Evolutionary conservation across 129 eudicot species (phyloP).

Genomic region (Chrysanthemum lavandulifolium): DNA sequence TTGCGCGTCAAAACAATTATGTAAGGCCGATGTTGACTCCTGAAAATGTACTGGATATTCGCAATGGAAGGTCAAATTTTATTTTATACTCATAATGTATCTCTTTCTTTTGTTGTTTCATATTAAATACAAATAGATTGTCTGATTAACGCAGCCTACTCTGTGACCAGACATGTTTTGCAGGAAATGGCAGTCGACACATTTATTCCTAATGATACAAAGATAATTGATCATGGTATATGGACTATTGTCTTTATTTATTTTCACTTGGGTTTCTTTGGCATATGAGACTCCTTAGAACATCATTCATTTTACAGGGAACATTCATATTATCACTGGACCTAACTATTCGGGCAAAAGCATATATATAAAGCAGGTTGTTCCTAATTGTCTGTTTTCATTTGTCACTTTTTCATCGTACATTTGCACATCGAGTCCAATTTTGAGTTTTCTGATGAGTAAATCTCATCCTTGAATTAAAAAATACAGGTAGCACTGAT

Average conservation of each 20-base stretch:
- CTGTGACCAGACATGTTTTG: constrained; percentile 77
- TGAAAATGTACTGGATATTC: constrained; percentile 72
- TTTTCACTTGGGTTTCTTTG: constrained; percentile 16
- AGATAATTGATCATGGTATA: constrained; percentile 65
- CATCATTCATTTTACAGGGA: constrained; percentile 50
- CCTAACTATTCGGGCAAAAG: constrained; percentile 98
- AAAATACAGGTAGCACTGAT: constrained; percentile 83
- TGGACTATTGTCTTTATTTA: constrained; percentile 16
- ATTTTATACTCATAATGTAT: constrained; percentile 15
- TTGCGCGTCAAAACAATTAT: constrained; percentile 91
- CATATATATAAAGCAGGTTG: constrained; percentile 93
- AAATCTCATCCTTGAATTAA: neutral
- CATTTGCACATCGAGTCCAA: constrained; percentile 7
- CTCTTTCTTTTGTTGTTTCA: neutral
- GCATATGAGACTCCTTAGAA: neutral
- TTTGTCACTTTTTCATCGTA: constrained; percentile 12
- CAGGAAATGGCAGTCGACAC: constrained; percentile 99
- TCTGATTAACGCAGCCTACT: constrained; percentile 9
- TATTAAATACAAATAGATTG: neutral
- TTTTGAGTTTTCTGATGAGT: neutral
- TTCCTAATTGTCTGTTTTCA: constrained; percentile 3
- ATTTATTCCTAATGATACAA: constrained; percentile 95
- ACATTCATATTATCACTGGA: constrained; percentile 81
- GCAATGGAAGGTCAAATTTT: constrained; percentile 73
- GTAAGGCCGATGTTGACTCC: constrained; percentile 74